A percentile compares a stretch with the other conserved stretches of the same genome.
Conservation (phyloP, 371 early-diverging fungal genomes). For the Mortierella sp. region DNA sequence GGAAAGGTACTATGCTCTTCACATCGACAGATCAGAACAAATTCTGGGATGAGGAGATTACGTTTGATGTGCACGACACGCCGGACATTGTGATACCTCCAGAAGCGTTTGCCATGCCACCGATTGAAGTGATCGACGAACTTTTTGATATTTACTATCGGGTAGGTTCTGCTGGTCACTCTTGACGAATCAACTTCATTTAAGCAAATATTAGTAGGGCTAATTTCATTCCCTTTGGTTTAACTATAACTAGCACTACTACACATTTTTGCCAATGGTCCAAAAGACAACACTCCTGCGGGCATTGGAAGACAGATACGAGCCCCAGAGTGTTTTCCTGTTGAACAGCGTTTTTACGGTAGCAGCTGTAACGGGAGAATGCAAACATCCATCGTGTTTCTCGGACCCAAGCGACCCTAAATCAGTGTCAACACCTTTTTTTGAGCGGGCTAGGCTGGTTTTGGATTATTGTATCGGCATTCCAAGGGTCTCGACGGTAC, state of each 20-base stretch:
- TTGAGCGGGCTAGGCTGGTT: conserved; percentile 49
- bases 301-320: conserved; percentile 47
- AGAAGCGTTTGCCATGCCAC: conserved; percentile 40
- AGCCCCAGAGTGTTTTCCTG: conserved; percentile 47
- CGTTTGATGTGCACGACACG: conserved; percentile 48
- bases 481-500: conserved; percentile 49
- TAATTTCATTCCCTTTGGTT: background rate
- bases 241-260: conserved; percentile 31
- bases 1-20: conserved; percentile 56
- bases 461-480: conserved; percentile 55
- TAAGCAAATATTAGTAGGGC: no score
- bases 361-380: conserved; percentile 46
- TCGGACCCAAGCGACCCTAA: conserved; percentile 32
- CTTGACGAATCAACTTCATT: no score
- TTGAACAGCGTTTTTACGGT: conserved; percentile 54
- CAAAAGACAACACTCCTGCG: conserved; percentile 45
- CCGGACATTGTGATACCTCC: conserved; percentile 36
- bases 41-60: conserved; percentile 57
- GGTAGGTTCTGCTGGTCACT: conserved; percentile 10
- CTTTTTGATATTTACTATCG: conserved; percentile 54
- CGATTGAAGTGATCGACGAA: conserved; percentile 45
- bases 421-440: conserved; percentile 48
- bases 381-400: conserved; percentile 31
- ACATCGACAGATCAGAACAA: conserved; percentile 49
- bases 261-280: conserved; percentile 44